These are phyloP conservation scores for Flaveria ramosissima DNA, from an alignment of 129 eudicot genomes.

Conservation along the genomic window DNA sequence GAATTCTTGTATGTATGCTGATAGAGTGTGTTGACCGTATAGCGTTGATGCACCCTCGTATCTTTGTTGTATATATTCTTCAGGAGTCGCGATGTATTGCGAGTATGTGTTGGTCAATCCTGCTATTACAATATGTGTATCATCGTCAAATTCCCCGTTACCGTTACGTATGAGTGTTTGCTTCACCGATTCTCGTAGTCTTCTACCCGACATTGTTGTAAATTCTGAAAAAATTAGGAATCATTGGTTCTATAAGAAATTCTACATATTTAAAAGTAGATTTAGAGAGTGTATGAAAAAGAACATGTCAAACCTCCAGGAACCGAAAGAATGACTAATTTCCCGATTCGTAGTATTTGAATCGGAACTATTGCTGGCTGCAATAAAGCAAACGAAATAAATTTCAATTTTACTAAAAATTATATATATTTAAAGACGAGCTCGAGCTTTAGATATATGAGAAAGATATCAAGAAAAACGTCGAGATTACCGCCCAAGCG, in stretches of 20 bases:
- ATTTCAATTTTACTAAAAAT: background rate
- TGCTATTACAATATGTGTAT: constrained; percentile 59
- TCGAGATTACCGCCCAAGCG: constrained; percentile 67
- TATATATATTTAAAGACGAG: background rate
- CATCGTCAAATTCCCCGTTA: constrained; percentile 42
- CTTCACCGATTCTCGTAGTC: constrained; percentile 63
- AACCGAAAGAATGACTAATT: constrained; percentile 57
- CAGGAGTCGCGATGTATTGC: constrained; percentile 58
- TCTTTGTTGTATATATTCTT: constrained; percentile 62
- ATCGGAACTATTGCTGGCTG: constrained; percentile 75
- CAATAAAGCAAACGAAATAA: background rate
- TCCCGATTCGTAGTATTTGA: constrained; percentile 69
- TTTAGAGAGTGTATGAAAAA: background rate
- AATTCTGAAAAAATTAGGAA: constrained; percentile 43
- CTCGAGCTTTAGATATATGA: background rate
- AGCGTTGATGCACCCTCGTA: constrained; percentile 79
- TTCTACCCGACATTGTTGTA: constrained; percentile 77
- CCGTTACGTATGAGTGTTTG: constrained; percentile 53
- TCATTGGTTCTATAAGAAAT: background rate
- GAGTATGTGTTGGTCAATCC: constrained; percentile 70
- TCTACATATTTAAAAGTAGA: background rate
- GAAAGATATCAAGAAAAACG: too few species aligned
- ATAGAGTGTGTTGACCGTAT: constrained; percentile 66
- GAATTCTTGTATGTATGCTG: constrained; percentile 77
- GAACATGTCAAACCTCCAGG: constrained; percentile 57